Evolutionary conservation across 345 rosid species (phyloP).

Genomic region (Euphorbia peplus): DNA sequence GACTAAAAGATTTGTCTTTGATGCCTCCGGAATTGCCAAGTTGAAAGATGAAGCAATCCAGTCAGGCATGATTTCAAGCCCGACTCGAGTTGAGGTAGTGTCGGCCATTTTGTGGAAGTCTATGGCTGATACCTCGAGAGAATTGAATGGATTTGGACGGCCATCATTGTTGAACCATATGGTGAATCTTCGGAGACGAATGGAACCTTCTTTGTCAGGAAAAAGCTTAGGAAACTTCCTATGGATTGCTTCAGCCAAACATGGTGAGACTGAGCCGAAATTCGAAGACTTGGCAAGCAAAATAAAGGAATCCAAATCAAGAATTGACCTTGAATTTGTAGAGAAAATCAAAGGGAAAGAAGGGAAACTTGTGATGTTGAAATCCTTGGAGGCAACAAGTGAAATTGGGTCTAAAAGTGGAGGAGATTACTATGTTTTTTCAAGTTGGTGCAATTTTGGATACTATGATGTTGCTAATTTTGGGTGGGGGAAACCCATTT

Average conservation of each 20-base stretch:
- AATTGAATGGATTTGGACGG: constrained; percentile 9
- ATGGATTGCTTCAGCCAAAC: constrained; percentile 33
- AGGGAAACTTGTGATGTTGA: constrained; percentile 14
- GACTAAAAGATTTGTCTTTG: constrained; percentile 21
- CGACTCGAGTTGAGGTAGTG: constrained; percentile 21
- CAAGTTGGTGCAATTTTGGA: constrained; percentile 39
- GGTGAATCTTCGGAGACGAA: constrained; percentile 40
- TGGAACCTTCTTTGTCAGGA: constrained; percentile 17
- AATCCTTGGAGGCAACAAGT: constrained; percentile 16
- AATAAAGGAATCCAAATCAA: constrained; percentile 26
- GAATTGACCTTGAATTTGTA: constrained; percentile 27
- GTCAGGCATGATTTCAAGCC: constrained; percentile 3
- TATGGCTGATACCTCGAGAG: constrained; percentile 23
- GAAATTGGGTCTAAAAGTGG: constrained; percentile 14
- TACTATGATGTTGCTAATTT: constrained; percentile 30
- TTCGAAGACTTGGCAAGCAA: constrained; percentile 24
- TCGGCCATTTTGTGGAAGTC: constrained; percentile 28
- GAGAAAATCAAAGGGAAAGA: constrained; percentile 15
- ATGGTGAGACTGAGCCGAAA: constrained; percentile 1
- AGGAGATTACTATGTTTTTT: constrained; percentile 27
- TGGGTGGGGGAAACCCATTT: constrained; percentile 1
- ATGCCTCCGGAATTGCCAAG: neutral
- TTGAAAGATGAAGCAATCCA: constrained; percentile 5
- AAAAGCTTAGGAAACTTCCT: constrained; percentile 29
- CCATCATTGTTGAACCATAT: constrained; percentile 29